Base-by-base conservation (phyloP, 345 rosid species). In the Eucalyptus viminalis region DNA sequence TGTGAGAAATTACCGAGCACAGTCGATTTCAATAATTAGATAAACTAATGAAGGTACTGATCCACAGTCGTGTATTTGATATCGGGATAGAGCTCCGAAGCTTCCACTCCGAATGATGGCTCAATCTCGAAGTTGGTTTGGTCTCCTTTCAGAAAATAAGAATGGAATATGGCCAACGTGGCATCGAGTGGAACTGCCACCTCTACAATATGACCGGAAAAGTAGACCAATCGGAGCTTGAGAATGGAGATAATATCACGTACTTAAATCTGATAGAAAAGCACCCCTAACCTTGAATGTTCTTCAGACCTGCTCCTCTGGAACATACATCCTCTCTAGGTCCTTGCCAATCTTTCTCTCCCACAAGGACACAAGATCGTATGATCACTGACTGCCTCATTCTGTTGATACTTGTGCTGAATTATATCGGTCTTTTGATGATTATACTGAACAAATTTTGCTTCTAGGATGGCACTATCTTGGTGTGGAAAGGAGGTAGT, bases 41-140 rank as follows among this genome's bases (percentile, higher is more conserved):
- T 85, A 65, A 85, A 85, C 44, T 29, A 62, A 37, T 10, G 22
- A n/a, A 89, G 90, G 45, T 89, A 89, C 16, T 86, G 85, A 50
- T 89, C 85, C 14, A 89, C 88, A 5, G 65, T 89, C 7, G 22
- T 65, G 37, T 87, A 89, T 45, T 56, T 54, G 45, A 87, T 72
- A 25, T 80, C 91, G 3, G 87, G 89, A 81, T 89, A 89, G n/a
- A 87, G 89, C 76, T 76, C 83, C 7, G 87, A 89, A 22, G 87
- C 87, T 87, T 89, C 85, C 19, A 80, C 88, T 49, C 87, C 87
- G 7, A 80, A 87, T 5, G 91, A n/a, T 12, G 54, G 81, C 88
- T 89, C 91, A 34, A 89, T 80, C 80, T 87, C 62, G 50, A 89
- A 89, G 89, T 67, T 89, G 50, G 91, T 89, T 31, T 89, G 56